Evolutionary conservation across 1,139 yeast species (phyloP), one percentile per base, ranked within the genome.

Genomic region (Lodderomyces pseudojiufengensis): DNA sequence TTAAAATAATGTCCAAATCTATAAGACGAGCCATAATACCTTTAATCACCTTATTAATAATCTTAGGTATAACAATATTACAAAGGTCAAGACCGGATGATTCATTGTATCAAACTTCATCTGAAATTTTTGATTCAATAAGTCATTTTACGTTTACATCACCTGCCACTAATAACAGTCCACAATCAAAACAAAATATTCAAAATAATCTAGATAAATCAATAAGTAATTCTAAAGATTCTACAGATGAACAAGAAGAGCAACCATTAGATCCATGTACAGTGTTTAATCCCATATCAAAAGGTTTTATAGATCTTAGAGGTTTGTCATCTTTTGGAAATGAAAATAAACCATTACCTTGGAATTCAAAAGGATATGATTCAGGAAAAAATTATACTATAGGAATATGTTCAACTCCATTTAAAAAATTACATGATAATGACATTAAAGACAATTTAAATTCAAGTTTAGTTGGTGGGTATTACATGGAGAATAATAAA

Each of bases 351-450:
- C 57, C 72, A 0, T 57, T 69, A 31, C 73, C 79, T 5, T 86
- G 92, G 87, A 60, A 69, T 31, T 78, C 90, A 3, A 71, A 72
- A 42, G 95, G 95, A 0, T 73, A 72, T 51, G 95, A 84, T 47
- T 76, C 76, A 47, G 81, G 82, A 13, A 70, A 68, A 37, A 88
- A 88, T 57, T 88, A 80, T 59, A 84, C 95, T 1, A 49, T 88
- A 29, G 92, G 94, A 8, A 68, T 88, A 3, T 88, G 97, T 51
- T 76, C 88, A 6, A 66, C 80, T 8, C 84, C 86, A 1, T 61
- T 78, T 52, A 69, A 69, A 40, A 57, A 58, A 34, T 39, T 52
- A 11, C 57, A 57, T 9, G 67, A 66, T 31, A 43, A 50, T 8
- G 65, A 61, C 35, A 59, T 71, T 22, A 48, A 59, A 24, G 74